Evolutionary conservation across 176 grass and related monocot species (phyloP).

Genomic region (Coix lacrymajobi): DNA sequence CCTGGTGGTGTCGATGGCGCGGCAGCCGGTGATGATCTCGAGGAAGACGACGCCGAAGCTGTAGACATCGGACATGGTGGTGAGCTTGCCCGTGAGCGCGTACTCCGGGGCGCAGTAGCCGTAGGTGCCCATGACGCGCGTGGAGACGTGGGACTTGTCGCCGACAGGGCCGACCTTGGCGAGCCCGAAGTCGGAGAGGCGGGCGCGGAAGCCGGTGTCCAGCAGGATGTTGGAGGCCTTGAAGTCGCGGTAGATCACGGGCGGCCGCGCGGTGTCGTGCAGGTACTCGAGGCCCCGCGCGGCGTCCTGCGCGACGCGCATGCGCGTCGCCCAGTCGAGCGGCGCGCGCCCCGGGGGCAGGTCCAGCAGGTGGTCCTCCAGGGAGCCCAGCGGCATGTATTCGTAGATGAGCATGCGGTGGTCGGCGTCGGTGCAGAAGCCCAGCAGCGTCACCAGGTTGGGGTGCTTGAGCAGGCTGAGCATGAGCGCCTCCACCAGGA

Average conservation of each 20-base stretch:
- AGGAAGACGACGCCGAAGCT: conserved; percentile 59
- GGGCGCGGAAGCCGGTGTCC: conserved; percentile 24
- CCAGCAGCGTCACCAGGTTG: conserved; percentile 38
- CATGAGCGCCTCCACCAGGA: conserved; percentile 43
- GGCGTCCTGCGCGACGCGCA: conserved; percentile 44
- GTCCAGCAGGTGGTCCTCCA: conserved; percentile 49
- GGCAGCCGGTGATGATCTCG: conserved; percentile 38
- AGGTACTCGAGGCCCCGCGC: conserved; percentile 38
- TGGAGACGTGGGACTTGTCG: conserved; percentile 48
- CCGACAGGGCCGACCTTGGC: conserved; percentile 43
- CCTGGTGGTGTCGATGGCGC: conserved; percentile 25
- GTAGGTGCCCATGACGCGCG: conserved; percentile 60
- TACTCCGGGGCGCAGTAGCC: conserved; percentile 61
- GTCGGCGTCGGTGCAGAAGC: conserved; percentile 42
- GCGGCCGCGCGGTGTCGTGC: conserved; percentile 17
- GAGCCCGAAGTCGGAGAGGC: conserved; percentile 49
- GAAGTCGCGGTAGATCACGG: conserved; percentile 67
- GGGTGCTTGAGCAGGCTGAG: conserved; percentile 42
- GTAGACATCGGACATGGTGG: conserved; percentile 50
- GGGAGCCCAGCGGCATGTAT: conserved; percentile 38
- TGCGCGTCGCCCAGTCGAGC: conserved; percentile 32
- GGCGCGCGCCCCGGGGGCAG: background rate
- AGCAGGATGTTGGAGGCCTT: conserved; percentile 97
- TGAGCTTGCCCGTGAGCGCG: conserved; percentile 49
- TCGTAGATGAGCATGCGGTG: conserved; percentile 53